These are phyloP conservation scores for Collybiopsis confluens DNA, from an alignment of 768 basidiomycete genomes.

Conservation along the genomic window DNA sequence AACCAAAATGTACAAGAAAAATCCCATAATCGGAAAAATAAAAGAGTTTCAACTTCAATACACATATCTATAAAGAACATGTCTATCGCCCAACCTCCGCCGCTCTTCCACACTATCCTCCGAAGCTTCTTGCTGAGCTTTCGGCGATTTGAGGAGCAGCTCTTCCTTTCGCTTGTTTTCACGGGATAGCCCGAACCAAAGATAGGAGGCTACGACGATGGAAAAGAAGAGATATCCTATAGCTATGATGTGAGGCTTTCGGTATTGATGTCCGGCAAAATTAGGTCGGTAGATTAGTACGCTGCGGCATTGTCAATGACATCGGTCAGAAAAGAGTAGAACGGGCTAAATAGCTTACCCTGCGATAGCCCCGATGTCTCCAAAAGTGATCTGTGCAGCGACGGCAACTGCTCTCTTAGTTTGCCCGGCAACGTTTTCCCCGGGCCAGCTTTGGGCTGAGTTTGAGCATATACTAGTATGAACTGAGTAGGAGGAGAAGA, in stretches of 20 bases:
- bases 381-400: constrained; percentile 62
- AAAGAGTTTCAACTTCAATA: no score
- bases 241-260: constrained; percentile 53
- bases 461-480: neutral
- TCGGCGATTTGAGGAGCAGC: constrained; percentile 3
- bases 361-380: constrained; percentile 52
- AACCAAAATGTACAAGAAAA: no score
- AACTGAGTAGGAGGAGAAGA: neutral
- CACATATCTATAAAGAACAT: constrained; percentile 36
- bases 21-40: no score
- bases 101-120: constrained; percentile 14
- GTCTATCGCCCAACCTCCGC: constrained; percentile 33
- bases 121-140: neutral
- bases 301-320: constrained; percentile 17
- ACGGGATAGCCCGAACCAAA: constrained; percentile 43
- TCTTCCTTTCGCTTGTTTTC: constrained; percentile 46
- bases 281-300: constrained; percentile 52
- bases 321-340: neutral
- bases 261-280: constrained; percentile 41
- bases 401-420: constrained; percentile 61
- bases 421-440: constrained; percentile 66
- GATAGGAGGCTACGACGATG: constrained; percentile 35
- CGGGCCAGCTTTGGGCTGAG: constrained; percentile 41
- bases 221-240: constrained; percentile 57
- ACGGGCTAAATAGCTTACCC: neutral